Evolutionary conservation across 169 alveolate genomes (phyloP), one percentile per base, ranked within the genome.

Genomic region (Babesia ovata): DNA sequence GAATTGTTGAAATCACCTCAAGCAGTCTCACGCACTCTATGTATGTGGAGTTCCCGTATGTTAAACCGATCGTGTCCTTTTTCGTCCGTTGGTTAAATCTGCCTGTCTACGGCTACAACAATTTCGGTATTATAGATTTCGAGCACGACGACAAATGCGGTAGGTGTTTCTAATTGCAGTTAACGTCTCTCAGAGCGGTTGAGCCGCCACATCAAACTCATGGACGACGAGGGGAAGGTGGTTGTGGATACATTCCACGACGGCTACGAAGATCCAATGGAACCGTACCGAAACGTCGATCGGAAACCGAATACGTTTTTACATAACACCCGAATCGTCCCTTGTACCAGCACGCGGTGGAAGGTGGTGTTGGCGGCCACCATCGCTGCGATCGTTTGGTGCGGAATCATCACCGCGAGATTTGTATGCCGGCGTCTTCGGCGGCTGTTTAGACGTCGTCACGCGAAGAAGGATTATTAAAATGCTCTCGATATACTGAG

Each of bases 21-120:
- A 83, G 90, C 56, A 83, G 90, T 74, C 62, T 83, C 22, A 83
- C 90, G 17, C 90, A 83, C 29, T 46, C 81, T 7, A 36, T 61
- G 21, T 21, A 75, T 22, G 8, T 50, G 42, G 70, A 62, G 29
- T 22, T 22, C 42, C 10, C 39, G 10, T 4, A 33, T 2, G 6
- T 33, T 4, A 2, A 33, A 33, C 58, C 74, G 13, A 11, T n/a
- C 24, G 4, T 29, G 29, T 16, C 48, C 13, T 36, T 74, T 0
- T 33, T 44, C 26, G 48, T 79, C 28, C 53, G 17, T 12, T 17
- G 54, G 19, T 9, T 59, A 0, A 54, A 50, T 14, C 56, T 48
- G 19, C 29, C 16, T 21, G 17, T 42, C 16, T 83, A 74, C 83
- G 50, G 53, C 36, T 66, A 67, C 72, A 83, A 83, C 77, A 83